Conservation (phyloP, 2,329 filamentous ascomycete genomes). For the Fusarium liriodendri region DNA sequence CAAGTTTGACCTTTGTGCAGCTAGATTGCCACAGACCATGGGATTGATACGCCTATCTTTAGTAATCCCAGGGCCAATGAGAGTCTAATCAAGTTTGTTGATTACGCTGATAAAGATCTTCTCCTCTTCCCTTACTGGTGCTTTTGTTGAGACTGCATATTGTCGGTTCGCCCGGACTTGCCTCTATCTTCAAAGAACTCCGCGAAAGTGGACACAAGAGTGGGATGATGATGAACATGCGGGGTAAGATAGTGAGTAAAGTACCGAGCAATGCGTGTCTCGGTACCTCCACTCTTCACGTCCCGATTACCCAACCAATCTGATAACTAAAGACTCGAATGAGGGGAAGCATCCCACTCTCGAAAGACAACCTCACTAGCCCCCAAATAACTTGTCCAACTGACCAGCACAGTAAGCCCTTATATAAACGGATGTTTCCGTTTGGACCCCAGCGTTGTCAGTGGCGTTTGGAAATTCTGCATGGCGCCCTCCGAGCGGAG, state of each 20-base stretch:
- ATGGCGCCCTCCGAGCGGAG: background rate
- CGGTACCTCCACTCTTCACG: background rate
- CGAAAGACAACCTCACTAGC: background rate
- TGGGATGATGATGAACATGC: background rate
- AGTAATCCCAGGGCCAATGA: background rate
- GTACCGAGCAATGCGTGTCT: background rate
- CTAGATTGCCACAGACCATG: background rate
- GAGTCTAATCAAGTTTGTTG: background rate
- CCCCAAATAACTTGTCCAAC: background rate
- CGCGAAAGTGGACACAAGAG: background rate
- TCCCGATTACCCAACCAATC: background rate
- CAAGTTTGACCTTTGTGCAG: background rate
- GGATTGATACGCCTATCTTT: background rate
- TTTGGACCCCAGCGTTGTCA: background rate
- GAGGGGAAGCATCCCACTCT: constrained; percentile 1
- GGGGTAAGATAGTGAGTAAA: background rate
- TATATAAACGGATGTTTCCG: background rate
- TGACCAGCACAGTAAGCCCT: background rate
- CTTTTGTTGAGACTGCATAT: too few species aligned
- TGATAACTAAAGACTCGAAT: background rate
- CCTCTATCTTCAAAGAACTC: background rate
- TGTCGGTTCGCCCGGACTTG: background rate
- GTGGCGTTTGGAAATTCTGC: background rate
- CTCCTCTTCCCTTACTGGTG: too few species aligned
- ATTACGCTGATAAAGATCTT: too few species aligned